Base-by-base conservation (phyloP, 306 rosid genomes). In the Lathyrus tuberosus region DNA sequence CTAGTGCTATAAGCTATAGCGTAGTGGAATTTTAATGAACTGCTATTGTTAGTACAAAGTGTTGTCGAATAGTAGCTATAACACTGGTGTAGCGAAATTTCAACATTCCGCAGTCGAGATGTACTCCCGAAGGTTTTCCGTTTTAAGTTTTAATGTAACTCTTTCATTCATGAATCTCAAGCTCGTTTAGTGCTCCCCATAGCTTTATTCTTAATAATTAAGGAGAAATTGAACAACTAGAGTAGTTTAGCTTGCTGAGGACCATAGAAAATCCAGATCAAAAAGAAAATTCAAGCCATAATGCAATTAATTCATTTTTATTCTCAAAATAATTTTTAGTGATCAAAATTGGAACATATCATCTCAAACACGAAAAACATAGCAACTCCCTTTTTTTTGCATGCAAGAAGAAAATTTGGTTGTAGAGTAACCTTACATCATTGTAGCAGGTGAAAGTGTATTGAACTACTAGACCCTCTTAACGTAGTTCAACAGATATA, bases 381-480 rank as follows among this genome's bases (percentile, higher is more conserved):
- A 46, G 3, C 4, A 46, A 47, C 58, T 24, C 18, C n/a, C 56
- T 6, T 14, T 65, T 24, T 65, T 22, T 14, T 43, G 24, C 53
- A 65, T 2, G 20, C 40, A 43, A 44, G 69, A 22, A 41, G 42
- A 59, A 31, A 8, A 9, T 26, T 13, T 26, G 70, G 33, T 14
- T 71, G 46, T 41, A 15, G 33, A 4, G 31, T 35, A 59, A 49
- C 48, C 48, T 70, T 12, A 59, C 57, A 44, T 59, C 11, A 24
- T 20, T 61, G n/a, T 60, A 33, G 26, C 14, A 13, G 48, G 63
- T 71, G 60, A 18, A 59, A 56, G 28, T 16, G 48, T 47, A 46
- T 59, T 72, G 53, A 74, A 53, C 78, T 65, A 53, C 78, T 65
- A 56, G 28, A 42, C 78, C 46, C 28, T 64, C 22, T 52, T 70